Base-by-base conservation (phyloP, 208 protist species). In the Wallacemonas sp. region DNA sequence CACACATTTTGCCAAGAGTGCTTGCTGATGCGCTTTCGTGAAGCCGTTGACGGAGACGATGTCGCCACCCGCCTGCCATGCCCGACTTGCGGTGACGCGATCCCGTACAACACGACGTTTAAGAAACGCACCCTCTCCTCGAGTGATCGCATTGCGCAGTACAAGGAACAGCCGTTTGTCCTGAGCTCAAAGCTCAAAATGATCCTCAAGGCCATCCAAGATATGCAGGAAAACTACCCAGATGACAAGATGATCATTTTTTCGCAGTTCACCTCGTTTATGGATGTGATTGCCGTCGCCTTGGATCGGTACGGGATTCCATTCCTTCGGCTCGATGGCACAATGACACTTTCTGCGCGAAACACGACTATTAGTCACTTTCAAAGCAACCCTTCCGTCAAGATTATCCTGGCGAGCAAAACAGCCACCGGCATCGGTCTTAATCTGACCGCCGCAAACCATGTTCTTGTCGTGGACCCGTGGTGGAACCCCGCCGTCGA, bases 401-500 rank as follows among this genome's bases (percentile, higher is more conserved):
- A 78, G 38, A 78, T 95, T 42, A 91, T 98, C 28, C 76, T 99
- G 32, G 94, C 98, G 8, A 98, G 95, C 54, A 97, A 98, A 62
- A 97, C 95, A 11, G 91, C 97, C 16, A 98, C 97, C 18, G 98
- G 98, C 48, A 91, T 99, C 26, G 98, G 98, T 8, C 81, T 99
- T 7, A 99, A 99, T 61, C 89, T 99, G 14, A 98, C 96, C 1
- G 90, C 82, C 7, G 98, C 98, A 3, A 98, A 95, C 57, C 82
- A 97, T 44, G 96, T 99, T 0, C 77, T 98, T 26, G 73, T 99
- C 0, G 86, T 98, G 50, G 97, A 99, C 70, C 91, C 91, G 28
- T 99, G 97, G 97, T 99, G 97, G 95, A 99, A 98, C 65, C 94
- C 96, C 23, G 94, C 93, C 23, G 91, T 98, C 59, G 97, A 98